A percentile compares a stretch with the other conserved stretches of the same genome.
Conservation (phyloP, 2,329 filamentous ascomycete genomes). For the Epichloe hybrida region DNA sequence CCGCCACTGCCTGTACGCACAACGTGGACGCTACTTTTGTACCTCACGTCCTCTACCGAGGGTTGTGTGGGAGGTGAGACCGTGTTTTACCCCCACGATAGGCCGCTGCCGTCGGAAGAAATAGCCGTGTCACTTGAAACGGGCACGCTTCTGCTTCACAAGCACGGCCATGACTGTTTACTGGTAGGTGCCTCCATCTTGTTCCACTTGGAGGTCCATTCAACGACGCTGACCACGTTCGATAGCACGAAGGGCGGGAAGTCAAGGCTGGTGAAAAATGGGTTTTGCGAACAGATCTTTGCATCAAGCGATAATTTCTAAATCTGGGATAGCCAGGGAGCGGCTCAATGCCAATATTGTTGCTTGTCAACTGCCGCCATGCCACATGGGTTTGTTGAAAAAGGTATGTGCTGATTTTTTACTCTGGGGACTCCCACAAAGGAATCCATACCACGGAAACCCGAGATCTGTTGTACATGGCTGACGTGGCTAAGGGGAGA, state of each 20-base stretch:
- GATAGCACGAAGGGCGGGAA: constrained; percentile 66
- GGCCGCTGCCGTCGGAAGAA: constrained; percentile 43
- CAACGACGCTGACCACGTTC: not conserved
- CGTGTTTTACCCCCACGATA: constrained; percentile 70
- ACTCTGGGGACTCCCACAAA: no score
- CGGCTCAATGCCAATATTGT: no score
- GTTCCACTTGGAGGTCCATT: not conserved
- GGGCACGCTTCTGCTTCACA: constrained; percentile 77
- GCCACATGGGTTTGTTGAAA: no score
- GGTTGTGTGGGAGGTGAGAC: constrained; percentile 80
- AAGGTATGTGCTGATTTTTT: no score
- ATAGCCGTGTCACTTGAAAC: constrained; percentile 63
- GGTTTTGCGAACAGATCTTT: constrained; percentile 77
- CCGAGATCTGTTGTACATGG: no score
- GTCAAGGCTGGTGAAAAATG: constrained; percentile 77
- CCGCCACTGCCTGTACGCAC: constrained; percentile 34
- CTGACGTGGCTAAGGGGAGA: no score
- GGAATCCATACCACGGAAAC: no score
- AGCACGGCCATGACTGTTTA: constrained; percentile 80
- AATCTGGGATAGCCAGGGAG: no score
- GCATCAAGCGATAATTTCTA: constrained; percentile 37
- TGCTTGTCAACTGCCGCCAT: no score
- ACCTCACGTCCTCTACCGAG: constrained; percentile 62
- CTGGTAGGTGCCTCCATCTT: constrained; percentile 32
- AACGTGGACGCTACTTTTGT: constrained; percentile 84